Evolutionary conservation across 441 rosid species (phyloP), one percentile per base, ranked within the genome.

Genomic region (Populus trichocarpa): DNA sequence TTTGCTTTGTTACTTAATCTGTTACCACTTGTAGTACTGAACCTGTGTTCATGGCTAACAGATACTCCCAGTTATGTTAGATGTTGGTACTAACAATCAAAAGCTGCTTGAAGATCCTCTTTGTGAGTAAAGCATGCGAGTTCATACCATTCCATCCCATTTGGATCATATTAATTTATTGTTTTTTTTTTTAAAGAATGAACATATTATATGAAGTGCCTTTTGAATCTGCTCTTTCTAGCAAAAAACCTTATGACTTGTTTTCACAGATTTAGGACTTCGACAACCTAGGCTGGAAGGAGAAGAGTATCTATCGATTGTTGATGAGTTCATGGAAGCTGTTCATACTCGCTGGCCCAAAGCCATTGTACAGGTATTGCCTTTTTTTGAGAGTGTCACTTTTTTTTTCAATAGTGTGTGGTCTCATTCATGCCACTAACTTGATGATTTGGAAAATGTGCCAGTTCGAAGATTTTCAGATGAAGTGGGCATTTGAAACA

Each of bases 241-340:
- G 71, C 42, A 33, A 70, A 70, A 30, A n/a, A 70, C 66, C 46
- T 86, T 77, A 70, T 42, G 72, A 67, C 75, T 83, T 69, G 59
- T 30, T 66, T 81, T 70, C 79, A 81, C 87, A 96, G 99, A 96
- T 86, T 84, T 96, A 78, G 99, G 99, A 83, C 90, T 93, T 77
- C 88, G 96, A 81, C 94, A 88, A 77, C 97, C 94, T 80, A 86
- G 98, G 87, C 78, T 94, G 84, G 99, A 96, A 86, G 99, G 99
- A 73, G 98, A 93, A 63, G 98, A 94, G 80, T 96, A 96, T 73
- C 86, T 96, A 77, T 84, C 86, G 78, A 90, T 92, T 83, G 84
- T 96, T 80, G 99, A 96, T 86, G 99, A 96, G 85, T 93, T 96
- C 83, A 91, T 96, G 97, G 99, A 96, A 93, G 97, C 99, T 81